Evolutionary conservation across 768 basidiomycete genomes (phyloP).

Genomic region (Pluteus cervinus): DNA sequence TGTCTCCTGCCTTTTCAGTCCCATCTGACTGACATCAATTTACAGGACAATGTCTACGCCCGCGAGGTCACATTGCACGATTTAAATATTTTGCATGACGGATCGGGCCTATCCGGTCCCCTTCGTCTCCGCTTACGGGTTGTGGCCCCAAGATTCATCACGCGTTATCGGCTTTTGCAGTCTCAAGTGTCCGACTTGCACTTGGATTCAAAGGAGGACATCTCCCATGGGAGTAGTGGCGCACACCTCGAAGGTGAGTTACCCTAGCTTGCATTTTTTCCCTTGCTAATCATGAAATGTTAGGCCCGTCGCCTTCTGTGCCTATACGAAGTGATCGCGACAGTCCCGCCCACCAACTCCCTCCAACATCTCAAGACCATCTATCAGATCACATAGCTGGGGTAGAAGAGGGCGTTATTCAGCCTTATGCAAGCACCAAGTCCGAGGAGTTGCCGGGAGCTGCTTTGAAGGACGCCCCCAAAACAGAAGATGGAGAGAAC

Average conservation of each 20-base stretch:
- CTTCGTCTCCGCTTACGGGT: conserved; percentile 51
- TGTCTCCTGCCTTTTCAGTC: conserved; percentile 7
- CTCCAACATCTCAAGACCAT: no score
- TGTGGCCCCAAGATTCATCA: conserved; percentile 53
- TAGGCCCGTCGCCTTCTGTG: no score
- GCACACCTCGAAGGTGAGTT: conserved; percentile 4
- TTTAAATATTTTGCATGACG: conserved; percentile 64
- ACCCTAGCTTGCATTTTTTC: not conserved
- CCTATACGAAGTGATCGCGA: no score
- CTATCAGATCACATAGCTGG: no score
- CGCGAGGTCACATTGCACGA: conserved; percentile 70
- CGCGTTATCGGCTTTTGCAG: conserved; percentile 59
- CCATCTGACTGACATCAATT: conserved; percentile 1
- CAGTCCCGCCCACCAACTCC: no score
- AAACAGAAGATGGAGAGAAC: no score
- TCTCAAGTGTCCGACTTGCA: conserved; percentile 38
- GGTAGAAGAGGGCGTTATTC: no score
- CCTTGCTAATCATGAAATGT: not conserved
- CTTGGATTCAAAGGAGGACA: conserved; percentile 10
- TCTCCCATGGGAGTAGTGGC: not conserved
- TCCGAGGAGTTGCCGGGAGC: no score
- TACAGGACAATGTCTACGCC: conserved; percentile 63
- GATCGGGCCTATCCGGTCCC: conserved; percentile 53
- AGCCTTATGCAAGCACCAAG: no score
- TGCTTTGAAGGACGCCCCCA: no score